Conservation (phyloP, 1,139 yeast species). For the Candida buenavistaensis region DNA sequence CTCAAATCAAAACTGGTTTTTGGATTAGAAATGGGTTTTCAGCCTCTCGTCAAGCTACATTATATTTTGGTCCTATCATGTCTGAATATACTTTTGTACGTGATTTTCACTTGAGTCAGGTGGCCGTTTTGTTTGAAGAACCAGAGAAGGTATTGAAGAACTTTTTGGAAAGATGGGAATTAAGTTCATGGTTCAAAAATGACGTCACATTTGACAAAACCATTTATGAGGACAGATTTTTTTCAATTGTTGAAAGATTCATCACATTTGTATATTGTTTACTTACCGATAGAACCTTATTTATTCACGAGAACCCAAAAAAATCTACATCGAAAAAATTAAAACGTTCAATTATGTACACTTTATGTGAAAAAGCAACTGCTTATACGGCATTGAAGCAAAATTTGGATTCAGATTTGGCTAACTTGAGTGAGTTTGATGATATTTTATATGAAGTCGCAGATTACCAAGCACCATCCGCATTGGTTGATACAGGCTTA, state of each 20-base stretch:
- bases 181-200: constrained; percentile 53
- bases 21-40: constrained; percentile 88
- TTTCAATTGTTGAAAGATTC: constrained; percentile 52
- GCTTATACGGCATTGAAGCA: constrained; percentile 52
- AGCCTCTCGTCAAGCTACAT: constrained; percentile 47
- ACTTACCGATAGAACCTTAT: constrained; percentile 54
- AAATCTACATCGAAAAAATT: constrained; percentile 26
- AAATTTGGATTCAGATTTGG: constrained; percentile 34
- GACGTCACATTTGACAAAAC: constrained; percentile 37
- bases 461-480: constrained; percentile 42
- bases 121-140: constrained; percentile 47
- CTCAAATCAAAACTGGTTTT: constrained; percentile 76
- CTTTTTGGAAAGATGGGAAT: constrained; percentile 62
- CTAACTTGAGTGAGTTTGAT: constrained; percentile 39
- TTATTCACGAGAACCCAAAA: constrained; percentile 27
- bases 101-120: constrained; percentile 61
- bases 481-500: constrained; percentile 41
- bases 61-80: constrained; percentile 35
- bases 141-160: constrained; percentile 45
- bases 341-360: constrained; percentile 43
- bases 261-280: constrained; percentile 56
- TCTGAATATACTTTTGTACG: constrained; percentile 36
- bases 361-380: constrained; percentile 52
- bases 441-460: constrained; percentile 38
- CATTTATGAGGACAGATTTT: constrained; percentile 58